Base-by-base conservation (phyloP, 2,329 filamentous ascomycete species). In the Elsinoe batatas region DNA sequence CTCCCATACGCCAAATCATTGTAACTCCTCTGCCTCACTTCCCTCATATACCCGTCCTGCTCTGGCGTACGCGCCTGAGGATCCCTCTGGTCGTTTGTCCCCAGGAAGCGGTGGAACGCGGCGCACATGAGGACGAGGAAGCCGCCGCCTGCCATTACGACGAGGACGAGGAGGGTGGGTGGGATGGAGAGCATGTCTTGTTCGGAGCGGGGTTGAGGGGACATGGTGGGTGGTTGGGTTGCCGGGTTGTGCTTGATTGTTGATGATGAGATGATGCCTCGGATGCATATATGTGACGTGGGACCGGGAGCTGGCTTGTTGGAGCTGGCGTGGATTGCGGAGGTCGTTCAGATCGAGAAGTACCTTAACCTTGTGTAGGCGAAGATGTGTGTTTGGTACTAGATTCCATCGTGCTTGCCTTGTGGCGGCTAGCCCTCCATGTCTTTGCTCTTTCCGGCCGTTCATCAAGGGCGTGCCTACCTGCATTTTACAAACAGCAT, bases 61-160 rank as follows among this genome's bases (percentile, higher is more conserved):
- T 55, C 53, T 10, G 53, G 38, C 6, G 53, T 46, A 6, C 53
- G 53, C 10, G 53, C 20, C 8, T 55, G 40, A 2, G 53, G 37
- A 17, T 55, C 42, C 10, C 26, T 15, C 7, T 46, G 22, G n/a
- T 46, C 40, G 26, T 17, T 12, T 1, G 38, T 13, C 15, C 53
- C 38, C 4, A 55, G 42, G 40, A 46, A 44, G 40, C 40, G 30
- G 53, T 55, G 53, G 32, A 55, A 55, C 2, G 38, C 53, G 15
- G 53, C 53, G 18, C 32, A 44, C 53, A 55, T 55, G 13, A 55
- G 53, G 8, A 55, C 53, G 8, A 55, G 30, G 40, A 55, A 55
- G 30, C 53, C 53, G 26, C 53, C 53, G 30, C 40, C 53, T 11
- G 42, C n/a, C 38, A 44, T 46, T 22, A 55, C 42, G 12, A 44